Percentiles rank a stretch among this genome's conserved stretches.
Evolutionary conservation across 2,329 filamentous ascomycete species (phyloP).

Genomic region (Malbranchea cinnamomea): DNA sequence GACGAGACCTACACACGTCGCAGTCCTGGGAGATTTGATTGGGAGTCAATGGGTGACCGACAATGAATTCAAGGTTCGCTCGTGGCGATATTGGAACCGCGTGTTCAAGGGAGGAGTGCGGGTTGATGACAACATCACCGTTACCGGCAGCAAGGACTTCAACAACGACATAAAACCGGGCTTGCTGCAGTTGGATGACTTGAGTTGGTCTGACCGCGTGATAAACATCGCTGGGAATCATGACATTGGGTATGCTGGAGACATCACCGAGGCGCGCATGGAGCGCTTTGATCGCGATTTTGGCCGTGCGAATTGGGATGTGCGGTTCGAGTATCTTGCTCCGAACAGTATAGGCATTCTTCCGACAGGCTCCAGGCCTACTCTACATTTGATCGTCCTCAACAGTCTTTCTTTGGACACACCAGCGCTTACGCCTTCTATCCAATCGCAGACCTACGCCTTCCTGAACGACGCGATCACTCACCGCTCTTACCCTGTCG

Average conservation of each 20-base stretch:
- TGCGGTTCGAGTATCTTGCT: constrained; percentile 51
- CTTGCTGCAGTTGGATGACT: constrained; percentile 28
- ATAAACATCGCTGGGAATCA: constrained; percentile 93
- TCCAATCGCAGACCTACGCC: constrained; percentile 62
- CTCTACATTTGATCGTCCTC: constrained; percentile 68
- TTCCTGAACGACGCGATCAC: constrained; percentile 50
- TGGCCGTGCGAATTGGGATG: constrained; percentile 80
- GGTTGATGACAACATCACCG: constrained; percentile 36
- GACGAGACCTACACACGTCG: constrained; percentile 69
- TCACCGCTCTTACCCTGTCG: constrained; percentile 43
- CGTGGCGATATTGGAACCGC: constrained; percentile 61
- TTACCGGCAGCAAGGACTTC: constrained; percentile 17
- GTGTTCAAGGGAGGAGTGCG: constrained; percentile 57
- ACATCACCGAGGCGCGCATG: constrained; percentile 62
- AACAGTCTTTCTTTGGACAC: constrained; percentile 92
- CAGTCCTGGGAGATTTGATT: constrained; percentile 77
- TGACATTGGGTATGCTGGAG: constrained; percentile 90
- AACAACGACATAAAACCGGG: constrained; percentile 27
- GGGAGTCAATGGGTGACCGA: constrained; percentile 92
- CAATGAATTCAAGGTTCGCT: constrained; percentile 63
- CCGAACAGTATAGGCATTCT: constrained; percentile 10
- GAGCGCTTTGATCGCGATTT: constrained; percentile 71
- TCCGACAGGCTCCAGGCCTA: constrained; percentile 30
- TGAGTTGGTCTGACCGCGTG: constrained; percentile 56
- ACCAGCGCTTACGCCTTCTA: constrained; percentile 49